A percentile compares a stretch with the other conserved stretches of the same genome.
phyloP scores from a whole-genome alignment of 176 grass and related monocot genomes.

The Oryza rufipogon region DNA sequence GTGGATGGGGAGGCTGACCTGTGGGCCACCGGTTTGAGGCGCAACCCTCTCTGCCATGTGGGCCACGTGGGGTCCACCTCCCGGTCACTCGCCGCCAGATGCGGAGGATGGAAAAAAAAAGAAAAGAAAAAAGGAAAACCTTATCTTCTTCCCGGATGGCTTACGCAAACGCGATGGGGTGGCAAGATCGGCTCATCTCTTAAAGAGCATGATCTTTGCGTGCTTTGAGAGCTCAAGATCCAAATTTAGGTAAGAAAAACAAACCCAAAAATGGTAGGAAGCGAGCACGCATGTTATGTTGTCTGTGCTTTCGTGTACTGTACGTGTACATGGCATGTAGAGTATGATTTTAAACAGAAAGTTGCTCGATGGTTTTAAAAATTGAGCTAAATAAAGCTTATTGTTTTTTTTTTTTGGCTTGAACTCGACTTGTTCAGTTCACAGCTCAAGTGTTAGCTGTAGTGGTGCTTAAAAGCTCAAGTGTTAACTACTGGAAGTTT shows the following conservation, averaged over 20 bases:
- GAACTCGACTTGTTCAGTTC: not conserved
- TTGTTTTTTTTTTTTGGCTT: not conserved
- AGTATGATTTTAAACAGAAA: not conserved
- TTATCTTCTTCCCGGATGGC: constrained; percentile 40
- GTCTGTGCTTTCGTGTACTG: not conserved
- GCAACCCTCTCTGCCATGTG: constrained; percentile 35
- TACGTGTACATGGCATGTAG: too few species aligned
- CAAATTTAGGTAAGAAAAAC: not conserved
- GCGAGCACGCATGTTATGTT: not conserved
- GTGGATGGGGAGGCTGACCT: constrained; percentile 31
- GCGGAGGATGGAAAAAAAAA: not conserved
- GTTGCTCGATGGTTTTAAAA: too few species aligned
- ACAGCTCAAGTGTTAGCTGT: not conserved
- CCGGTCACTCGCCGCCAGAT: not conserved
- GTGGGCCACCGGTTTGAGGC: constrained; percentile 39
- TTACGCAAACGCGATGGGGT: not conserved
- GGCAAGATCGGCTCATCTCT: not conserved
- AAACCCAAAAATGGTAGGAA: not conserved
- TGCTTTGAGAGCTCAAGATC: not conserved
- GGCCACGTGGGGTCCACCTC: constrained; percentile 42
- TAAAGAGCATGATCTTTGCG: constrained; percentile 22
- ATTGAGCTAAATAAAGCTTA: too few species aligned
- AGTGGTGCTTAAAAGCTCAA: not conserved
- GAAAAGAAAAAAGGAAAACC: not conserved
- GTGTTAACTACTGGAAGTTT: not conserved